Base-by-base conservation (phyloP, 2,329 filamentous ascomycete genomes). In the Fusarium brachygibbosum region DNA sequence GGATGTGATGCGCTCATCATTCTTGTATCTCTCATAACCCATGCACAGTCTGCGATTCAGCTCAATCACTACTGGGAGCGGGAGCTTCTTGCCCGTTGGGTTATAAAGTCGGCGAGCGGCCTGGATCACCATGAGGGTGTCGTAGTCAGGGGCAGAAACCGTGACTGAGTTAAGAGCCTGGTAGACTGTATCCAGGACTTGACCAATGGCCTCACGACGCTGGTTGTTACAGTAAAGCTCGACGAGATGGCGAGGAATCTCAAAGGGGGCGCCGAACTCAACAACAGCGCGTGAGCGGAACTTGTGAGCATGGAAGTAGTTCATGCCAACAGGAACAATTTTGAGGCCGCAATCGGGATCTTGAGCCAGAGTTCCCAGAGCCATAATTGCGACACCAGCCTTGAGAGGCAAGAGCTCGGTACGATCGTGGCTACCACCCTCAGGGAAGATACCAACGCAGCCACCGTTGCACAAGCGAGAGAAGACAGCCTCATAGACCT, bases 231-330 rank as follows among this genome's bases (percentile, higher is more conserved):
- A 91, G 82, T 97, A 98, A 80, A 93, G 90, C 66, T 94, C 87
- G 7, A 98, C 93, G 34, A 98, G 82, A 75, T 97, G 92, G 21
- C 84, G 83, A 1, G 94, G 91, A 12, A 98, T 90, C 70, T 97
- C 92, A 67, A 98, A 90, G 0, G 96, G 94, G 28, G 89, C 90
- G 11, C 96, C 96, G 74, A 98, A 99, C 77, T 99, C 96, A 63
- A 98, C 90, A 6, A 99, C 95, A 35, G 95, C 96, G 77, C 96
- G 89, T 68, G 95, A 98, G 45, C 95, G 91, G 81, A 99, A 99
- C 79, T 98, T 99, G 85, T 99, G 95, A 0, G 95, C 93, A 80
- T 98, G 95, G 82, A 99, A 99, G 81, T 99, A 99, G 81, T 99
- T 99, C 95, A 99, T 98, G 74, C 95, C 95, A 52, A 96, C 94